Conservation (phyloP, 495 filamentous ascomycete genomes). For the Aspergillus baeticus region DNA sequence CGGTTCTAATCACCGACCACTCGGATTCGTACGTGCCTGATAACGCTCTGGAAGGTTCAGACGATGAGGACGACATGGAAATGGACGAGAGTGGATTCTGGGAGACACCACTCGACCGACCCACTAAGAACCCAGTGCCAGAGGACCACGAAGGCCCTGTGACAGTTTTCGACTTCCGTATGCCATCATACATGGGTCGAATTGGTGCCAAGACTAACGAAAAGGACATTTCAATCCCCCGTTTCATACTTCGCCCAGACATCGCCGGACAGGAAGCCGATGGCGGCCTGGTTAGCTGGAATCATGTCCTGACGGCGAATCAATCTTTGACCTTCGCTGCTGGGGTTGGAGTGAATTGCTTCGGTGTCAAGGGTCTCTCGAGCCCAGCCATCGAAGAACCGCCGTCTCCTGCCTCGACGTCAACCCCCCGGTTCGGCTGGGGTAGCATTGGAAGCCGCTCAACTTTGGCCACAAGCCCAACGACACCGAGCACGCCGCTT, state of each 20-base stretch:
- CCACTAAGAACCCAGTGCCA: conserved; percentile 21
- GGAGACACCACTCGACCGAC: conserved; percentile 26
- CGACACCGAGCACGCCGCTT: conserved; percentile 36
- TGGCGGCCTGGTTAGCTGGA: conserved; percentile 47
- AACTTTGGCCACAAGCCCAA: conserved; percentile 27
- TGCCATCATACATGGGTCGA: conserved; percentile 48
- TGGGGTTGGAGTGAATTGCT: conserved; percentile 40
- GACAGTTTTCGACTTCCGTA: conserved; percentile 41
- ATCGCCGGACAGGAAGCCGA: conserved; percentile 43
- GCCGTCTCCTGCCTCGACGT: conserved; percentile 35
- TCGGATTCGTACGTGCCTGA: conserved; percentile 43
- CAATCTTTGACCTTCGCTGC: conserved; percentile 42
- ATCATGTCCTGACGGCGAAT: conserved; percentile 43
- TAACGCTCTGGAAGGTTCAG: conserved; percentile 29
- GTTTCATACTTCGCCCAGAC: conserved; percentile 46
- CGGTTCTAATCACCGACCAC: conserved; percentile 43
- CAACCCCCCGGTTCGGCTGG: conserved; percentile 39
- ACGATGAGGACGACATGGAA: conserved; percentile 36
- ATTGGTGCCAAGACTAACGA: conserved; percentile 28
- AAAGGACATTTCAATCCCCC: conserved; percentile 37
- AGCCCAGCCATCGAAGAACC: conserved; percentile 32
- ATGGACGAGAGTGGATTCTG: conserved; percentile 40
- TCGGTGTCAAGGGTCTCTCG: conserved; percentile 28
- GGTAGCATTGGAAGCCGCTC: conserved; percentile 39
- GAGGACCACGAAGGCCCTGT: conserved; percentile 35